These are phyloP conservation scores for Coleophoma eucalyptorum DNA, from an alignment of 2,329 filamentous ascomycete species.

Conservation along the genomic window DNA sequence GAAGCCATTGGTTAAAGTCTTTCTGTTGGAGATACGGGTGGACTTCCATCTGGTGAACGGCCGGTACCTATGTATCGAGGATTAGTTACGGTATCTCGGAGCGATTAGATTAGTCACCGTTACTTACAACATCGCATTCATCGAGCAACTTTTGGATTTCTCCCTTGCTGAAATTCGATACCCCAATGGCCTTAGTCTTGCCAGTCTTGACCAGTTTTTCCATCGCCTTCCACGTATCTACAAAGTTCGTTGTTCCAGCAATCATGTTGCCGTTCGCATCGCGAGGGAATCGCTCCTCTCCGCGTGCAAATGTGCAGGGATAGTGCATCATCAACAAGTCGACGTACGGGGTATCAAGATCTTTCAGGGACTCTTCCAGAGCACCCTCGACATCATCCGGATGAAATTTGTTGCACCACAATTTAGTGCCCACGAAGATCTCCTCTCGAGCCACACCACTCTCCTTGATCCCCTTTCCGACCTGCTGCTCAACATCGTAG, in stretches of 20 bases:
- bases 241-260: conserved; percentile 71
- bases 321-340: conserved; percentile 80
- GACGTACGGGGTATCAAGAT: conserved; percentile 71
- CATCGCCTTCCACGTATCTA: conserved; percentile 71
- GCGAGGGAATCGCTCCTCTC: neutral
- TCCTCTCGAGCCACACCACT: conserved; percentile 37
- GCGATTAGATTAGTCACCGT: neutral
- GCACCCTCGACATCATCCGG: conserved; percentile 57
- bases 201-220: conserved; percentile 57
- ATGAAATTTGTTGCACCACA: conserved; percentile 73
- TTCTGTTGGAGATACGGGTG: conserved; percentile 18
- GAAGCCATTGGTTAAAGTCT: conserved; percentile 16
- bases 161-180: conserved; percentile 44
- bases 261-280: conserved; percentile 11
- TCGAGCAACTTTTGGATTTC: neutral
- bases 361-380: conserved; percentile 66
- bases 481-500: neutral
- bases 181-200: conserved; percentile 52
- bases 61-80: conserved; percentile 7
- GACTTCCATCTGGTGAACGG: conserved; percentile 20
- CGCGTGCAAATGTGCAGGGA: conserved; percentile 39
- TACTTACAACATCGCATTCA: neutral
- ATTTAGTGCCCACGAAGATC: conserved; percentile 77
- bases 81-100: neutral
- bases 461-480: conserved; percentile 14